These are phyloP conservation scores for Eutrema heterophyllum DNA, from an alignment of 345 rosid species.

Conservation along the genomic window DNA sequence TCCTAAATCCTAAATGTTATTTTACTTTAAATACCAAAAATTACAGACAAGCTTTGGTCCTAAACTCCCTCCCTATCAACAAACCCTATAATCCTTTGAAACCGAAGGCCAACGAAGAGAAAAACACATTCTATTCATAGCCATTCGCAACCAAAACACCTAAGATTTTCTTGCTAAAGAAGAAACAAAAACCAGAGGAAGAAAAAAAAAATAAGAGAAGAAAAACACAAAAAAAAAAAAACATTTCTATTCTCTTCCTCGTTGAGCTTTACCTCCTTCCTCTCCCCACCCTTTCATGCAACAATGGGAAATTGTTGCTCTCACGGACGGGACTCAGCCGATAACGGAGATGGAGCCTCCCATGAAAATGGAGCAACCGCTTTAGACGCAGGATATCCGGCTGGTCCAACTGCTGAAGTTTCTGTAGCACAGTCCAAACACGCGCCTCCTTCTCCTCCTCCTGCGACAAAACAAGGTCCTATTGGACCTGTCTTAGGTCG, in stretches of 20 bases:
- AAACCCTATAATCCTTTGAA: slow-evolving; percentile 26
- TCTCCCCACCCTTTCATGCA: slow-evolving; percentile 27
- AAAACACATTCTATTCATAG: slow-evolving; percentile 32
- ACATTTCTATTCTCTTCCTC: slow-evolving; percentile 31
- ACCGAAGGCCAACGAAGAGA: slow-evolving; percentile 25
- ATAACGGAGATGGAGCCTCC: slow-evolving; percentile 21
- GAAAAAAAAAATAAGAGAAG: neutral
- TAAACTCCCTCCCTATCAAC: slow-evolving; percentile 27
- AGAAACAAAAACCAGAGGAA: slow-evolving; percentile 33
- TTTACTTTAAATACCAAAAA: slow-evolving; percentile 29
- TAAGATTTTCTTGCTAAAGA: slow-evolving; percentile 28
- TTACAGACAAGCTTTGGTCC: slow-evolving; percentile 24
- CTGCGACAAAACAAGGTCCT: slow-evolving; percentile 31
- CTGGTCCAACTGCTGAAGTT: slow-evolving; percentile 25
- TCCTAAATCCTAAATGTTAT: slow-evolving; percentile 19
- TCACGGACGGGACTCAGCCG: slow-evolving; percentile 35
- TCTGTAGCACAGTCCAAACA: slow-evolving; percentile 23
- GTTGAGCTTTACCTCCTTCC: slow-evolving; percentile 13
- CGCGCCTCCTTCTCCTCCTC: slow-evolving; percentile 32
- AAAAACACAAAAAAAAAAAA: slow-evolving; percentile 14
- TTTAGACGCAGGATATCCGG: slow-evolving; percentile 3
- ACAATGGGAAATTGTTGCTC: slow-evolving; percentile 83
- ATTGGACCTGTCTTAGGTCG: slow-evolving; percentile 52
- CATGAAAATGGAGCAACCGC: slow-evolving; percentile 13
- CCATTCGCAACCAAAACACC: slow-evolving; percentile 27